Conservation (phyloP, 805 yeast species). For the Yamadazyma akitaensis region DNA sequence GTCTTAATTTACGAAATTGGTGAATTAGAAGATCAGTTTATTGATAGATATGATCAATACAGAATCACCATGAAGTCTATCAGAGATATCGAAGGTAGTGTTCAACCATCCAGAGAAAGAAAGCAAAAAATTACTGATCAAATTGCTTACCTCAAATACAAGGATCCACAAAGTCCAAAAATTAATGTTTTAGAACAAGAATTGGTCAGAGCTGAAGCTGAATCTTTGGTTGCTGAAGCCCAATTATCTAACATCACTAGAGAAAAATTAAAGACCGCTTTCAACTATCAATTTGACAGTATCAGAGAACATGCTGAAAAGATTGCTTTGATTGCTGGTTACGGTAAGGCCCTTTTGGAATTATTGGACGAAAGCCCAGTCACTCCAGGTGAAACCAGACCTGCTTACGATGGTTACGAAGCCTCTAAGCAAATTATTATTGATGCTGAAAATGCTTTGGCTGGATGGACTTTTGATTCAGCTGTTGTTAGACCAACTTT, state of each 20-base stretch:
- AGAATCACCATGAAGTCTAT: constrained; percentile 91
- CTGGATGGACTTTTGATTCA: constrained; percentile 93
- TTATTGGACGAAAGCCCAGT: constrained; percentile 95
- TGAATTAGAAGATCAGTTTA: constrained; percentile 96
- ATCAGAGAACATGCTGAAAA: constrained; percentile 94
- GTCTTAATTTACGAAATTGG: constrained; percentile 94
- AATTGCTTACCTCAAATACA: constrained; percentile 96
- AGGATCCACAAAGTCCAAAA: constrained; percentile 97
- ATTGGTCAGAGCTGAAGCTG: constrained; percentile 98
- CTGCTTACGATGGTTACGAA: constrained; percentile 97
- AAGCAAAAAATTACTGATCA: constrained; percentile 96
- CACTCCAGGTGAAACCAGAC: constrained; percentile 98
- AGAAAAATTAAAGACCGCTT: constrained; percentile 96
- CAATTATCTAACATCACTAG: constrained; percentile 97
- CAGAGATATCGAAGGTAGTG: constrained; percentile 95
- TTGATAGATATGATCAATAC: constrained; percentile 97
- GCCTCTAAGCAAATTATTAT: constrained; percentile 96
- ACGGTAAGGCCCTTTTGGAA: constrained; percentile 96
- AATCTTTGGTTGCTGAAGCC: constrained; percentile 97
- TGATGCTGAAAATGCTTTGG: constrained; percentile 94
- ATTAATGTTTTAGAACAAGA: constrained; percentile 95
- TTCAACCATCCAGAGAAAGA: constrained; percentile 97
- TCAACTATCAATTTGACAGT: constrained; percentile 94
- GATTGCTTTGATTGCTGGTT: constrained; percentile 95
- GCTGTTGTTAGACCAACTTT: constrained; percentile 94